These are phyloP conservation scores for Paraconiothyrium brasiliense DNA, from an alignment of 2,329 filamentous ascomycete genomes.

Conservation along the genomic window DNA sequence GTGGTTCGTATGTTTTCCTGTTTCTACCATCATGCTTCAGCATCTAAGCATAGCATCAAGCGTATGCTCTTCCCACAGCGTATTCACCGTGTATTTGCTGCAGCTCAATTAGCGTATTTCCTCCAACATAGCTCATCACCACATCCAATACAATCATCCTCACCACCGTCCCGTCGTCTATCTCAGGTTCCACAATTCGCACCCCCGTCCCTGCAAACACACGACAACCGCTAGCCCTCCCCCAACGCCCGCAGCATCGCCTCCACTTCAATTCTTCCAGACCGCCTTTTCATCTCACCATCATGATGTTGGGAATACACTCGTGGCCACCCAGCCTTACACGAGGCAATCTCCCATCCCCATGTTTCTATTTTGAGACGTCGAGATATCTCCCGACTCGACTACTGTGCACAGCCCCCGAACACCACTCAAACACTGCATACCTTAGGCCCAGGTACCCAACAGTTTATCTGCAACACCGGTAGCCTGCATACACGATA, in stretches of 20 bases:
- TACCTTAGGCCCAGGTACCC: not conserved
- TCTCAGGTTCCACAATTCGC: constrained; percentile 5
- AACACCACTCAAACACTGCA: constrained; percentile 13
- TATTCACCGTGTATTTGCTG: not conserved
- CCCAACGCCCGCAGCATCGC: constrained; percentile 5
- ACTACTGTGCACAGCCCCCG: constrained; percentile 9
- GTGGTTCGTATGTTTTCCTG: not conserved
- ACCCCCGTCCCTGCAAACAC: constrained; percentile 2
- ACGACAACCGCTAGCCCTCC: not conserved
- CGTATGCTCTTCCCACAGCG: not conserved
- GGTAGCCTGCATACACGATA: constrained; percentile 3
- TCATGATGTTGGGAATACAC: not conserved
- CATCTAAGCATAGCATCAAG: not conserved
- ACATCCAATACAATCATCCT: constrained; percentile 4
- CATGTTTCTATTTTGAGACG: constrained; percentile 6
- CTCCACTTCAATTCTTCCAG: constrained; percentile 11
- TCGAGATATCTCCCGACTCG: not conserved
- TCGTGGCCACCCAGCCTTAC: constrained; percentile 6
- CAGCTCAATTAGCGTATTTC: not conserved
- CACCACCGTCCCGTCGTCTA: not conserved
- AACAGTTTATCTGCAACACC: not conserved
- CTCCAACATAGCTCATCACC: constrained; percentile 3
- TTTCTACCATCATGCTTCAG: not conserved
- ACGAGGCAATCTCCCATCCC: constrained; percentile 5
- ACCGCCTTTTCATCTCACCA: constrained; percentile 3